phyloP scores from a whole-genome alignment of 2,329 filamentous ascomycete species.

The Phialemoniopsis sp. region DNA sequence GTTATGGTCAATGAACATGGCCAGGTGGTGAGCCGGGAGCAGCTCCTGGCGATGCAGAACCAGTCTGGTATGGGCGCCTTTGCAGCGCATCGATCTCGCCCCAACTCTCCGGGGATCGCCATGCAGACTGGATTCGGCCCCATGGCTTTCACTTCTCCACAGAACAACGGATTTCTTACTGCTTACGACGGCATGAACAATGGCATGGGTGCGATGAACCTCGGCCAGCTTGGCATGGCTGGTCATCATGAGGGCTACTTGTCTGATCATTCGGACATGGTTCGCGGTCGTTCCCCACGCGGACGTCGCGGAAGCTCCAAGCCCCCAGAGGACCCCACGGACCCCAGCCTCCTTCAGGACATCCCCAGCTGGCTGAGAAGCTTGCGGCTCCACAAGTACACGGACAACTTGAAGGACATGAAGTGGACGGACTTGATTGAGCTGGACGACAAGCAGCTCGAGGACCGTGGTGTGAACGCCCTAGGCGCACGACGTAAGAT shows the following conservation, averaged over 20 bases:
- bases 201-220: conserved; percentile 63
- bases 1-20: conserved; percentile 95
- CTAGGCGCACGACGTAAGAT: conserved; percentile 94
- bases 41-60: conserved; percentile 76
- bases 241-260: conserved; percentile 80
- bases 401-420: conserved; percentile 94
- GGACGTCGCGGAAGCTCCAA: conserved; percentile 93
- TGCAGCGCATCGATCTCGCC: conserved; percentile 72
- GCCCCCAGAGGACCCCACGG: conserved; percentile 95
- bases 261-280: conserved; percentile 90
- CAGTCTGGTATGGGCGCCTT: conserved; percentile 52
- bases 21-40: conserved; percentile 80
- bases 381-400: conserved; percentile 95
- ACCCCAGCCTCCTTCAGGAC: conserved; percentile 84
- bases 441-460: conserved; percentile 87
- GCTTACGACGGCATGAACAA: conserved; percentile 77
- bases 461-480: conserved; percentile 90
- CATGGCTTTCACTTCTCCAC: conserved; percentile 77
- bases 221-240: conserved; percentile 67
- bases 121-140: conserved; percentile 64
- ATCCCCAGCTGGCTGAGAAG: conserved; percentile 96
- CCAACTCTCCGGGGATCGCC: conserved; percentile 82
- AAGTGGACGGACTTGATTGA: conserved; percentile 93
- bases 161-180: conserved; percentile 90
- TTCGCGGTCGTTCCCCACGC: conserved; percentile 84